These are phyloP conservation scores for Dentiscutata heterogama DNA, from an alignment of 371 early-diverging fungal species.

Conservation along the genomic window DNA sequence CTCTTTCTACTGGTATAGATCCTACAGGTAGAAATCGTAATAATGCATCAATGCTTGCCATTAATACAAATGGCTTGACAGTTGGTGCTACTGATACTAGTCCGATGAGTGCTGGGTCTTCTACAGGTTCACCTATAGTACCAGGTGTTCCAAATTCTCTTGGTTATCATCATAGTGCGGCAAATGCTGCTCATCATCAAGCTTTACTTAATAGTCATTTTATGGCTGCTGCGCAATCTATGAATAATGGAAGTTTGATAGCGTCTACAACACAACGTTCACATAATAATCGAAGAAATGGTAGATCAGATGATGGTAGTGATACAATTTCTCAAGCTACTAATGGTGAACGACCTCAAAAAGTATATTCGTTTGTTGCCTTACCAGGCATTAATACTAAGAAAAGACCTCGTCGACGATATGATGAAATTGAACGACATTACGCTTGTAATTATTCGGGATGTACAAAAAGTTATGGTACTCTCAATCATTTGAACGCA, in stretches of 20 bases:
- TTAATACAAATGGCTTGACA: neutral
- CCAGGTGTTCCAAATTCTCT: neutral
- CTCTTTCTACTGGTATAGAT: too few species aligned
- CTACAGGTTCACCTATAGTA: neutral
- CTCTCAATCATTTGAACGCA: constrained; percentile 78
- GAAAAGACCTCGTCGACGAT: constrained; percentile 75
- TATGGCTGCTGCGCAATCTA: constrained; percentile 29
- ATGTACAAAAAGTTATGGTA: constrained; percentile 77
- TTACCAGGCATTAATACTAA: constrained; percentile 70
- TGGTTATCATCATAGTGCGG: neutral
- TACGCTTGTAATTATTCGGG: constrained; percentile 72
- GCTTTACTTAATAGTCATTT: constrained; percentile 21
- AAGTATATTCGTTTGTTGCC: constrained; percentile 72
- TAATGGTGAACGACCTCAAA: constrained; percentile 47
- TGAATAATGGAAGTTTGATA: constrained; percentile 16
- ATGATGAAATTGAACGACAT: constrained; percentile 77
- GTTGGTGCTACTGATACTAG: neutral
- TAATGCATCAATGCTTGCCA: neutral
- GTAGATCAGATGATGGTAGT: neutral
- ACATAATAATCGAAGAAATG: neutral
- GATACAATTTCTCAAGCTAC: neutral
- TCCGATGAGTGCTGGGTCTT: constrained; percentile 9
- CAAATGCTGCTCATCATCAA: constrained; percentile 13
- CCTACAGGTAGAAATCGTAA: constrained; percentile 5
- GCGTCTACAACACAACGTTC: neutral